Percentiles rank a stretch among this genome's conserved stretches.
Conservation (phyloP, 2,329 filamentous ascomycete species). For the Ophiostoma ips region DNA sequence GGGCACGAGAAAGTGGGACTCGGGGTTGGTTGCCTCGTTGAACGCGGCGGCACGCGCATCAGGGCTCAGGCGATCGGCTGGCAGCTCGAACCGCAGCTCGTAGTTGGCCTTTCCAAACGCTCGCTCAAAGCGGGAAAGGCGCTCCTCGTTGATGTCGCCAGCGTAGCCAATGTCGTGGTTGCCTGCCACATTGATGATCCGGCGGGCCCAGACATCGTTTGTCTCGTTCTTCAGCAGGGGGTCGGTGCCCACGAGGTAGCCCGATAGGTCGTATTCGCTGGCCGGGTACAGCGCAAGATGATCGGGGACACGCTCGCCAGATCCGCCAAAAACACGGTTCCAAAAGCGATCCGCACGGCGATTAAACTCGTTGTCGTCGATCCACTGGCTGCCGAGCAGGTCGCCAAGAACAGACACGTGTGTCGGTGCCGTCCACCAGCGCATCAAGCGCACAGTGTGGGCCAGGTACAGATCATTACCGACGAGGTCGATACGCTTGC, state of each 20-base stretch:
- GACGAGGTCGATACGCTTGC: constrained; percentile 75
- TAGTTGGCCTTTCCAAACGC: constrained; percentile 84
- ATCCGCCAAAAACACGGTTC: constrained; percentile 59
- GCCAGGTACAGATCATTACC: constrained; percentile 93
- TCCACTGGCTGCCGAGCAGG: constrained; percentile 89
- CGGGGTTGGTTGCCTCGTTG: constrained; percentile 28
- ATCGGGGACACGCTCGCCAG: constrained; percentile 45
- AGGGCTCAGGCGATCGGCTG: constrained; percentile 26
- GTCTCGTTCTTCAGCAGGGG: constrained; percentile 25
- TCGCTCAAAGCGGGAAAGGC: constrained; percentile 68
- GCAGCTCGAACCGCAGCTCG: constrained; percentile 61
- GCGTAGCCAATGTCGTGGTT: constrained; percentile 97
- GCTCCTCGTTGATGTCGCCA: constrained; percentile 67
- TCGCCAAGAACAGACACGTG: constrained; percentile 86
- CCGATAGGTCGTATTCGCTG: constrained; percentile 35
- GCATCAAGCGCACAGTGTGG: constrained; percentile 74
- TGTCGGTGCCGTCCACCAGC: constrained; percentile 74
- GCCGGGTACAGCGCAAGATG: constrained; percentile 35
- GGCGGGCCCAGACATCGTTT: constrained; percentile 47
- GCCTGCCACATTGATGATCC: constrained; percentile 79
- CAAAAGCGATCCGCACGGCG: constrained; percentile 62
- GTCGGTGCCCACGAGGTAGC: constrained; percentile 23
- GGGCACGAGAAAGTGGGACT: constrained; percentile 38
- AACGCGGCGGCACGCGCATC: constrained; percentile 27
- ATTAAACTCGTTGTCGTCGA: constrained; percentile 71